Conservation (phyloP, 208 protist species). For the Endotrypanum monterogeii region DNA sequence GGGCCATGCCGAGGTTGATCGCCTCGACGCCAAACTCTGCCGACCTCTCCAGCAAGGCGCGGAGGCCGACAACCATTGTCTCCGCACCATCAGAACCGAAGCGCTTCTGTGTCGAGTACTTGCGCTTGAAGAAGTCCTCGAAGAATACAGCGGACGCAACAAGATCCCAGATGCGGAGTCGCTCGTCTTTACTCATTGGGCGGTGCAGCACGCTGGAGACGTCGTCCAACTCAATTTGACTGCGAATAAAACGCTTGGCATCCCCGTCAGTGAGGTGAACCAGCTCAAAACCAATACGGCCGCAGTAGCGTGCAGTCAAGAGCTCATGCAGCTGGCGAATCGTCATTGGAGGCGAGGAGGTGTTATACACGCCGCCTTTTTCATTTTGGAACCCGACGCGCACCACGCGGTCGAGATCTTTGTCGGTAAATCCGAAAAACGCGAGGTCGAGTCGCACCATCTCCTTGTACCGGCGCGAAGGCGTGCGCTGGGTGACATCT, state of each 20-base stretch:
- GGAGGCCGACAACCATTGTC: conserved; percentile 95
- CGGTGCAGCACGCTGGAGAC: conserved; percentile 56
- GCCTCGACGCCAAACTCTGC: conserved; percentile 88
- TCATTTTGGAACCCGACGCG: conserved; percentile 78
- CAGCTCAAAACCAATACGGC: conserved; percentile 93
- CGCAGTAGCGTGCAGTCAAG: conserved; percentile 89
- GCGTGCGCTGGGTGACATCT: conserved; percentile 42
- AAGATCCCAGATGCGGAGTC: conserved; percentile 85
- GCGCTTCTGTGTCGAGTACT: conserved; percentile 96
- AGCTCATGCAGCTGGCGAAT: conserved; percentile 76
- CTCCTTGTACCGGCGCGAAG: conserved; percentile 60
- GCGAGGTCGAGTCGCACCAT: conserved; percentile 74
- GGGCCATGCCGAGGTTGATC: conserved; percentile 98
- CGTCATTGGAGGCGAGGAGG: conserved; percentile 64
- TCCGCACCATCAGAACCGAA: conserved; percentile 98
- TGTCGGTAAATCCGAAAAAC: conserved; percentile 80
- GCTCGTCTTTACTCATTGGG: conserved; percentile 72
- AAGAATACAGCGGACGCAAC: conserved; percentile 95
- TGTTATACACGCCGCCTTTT: conserved; percentile 77
- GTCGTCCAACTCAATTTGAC: conserved; percentile 85
- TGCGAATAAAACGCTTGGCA: conserved; percentile 90
- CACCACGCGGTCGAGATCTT: conserved; percentile 72
- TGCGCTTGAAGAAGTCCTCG: conserved; percentile 94
- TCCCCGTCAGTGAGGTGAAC: conserved; percentile 94
- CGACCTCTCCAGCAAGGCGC: conserved; percentile 89